phyloP scores from a whole-genome alignment of 2,329 filamentous ascomycete species.

The Cladosporium sp. region DNA sequence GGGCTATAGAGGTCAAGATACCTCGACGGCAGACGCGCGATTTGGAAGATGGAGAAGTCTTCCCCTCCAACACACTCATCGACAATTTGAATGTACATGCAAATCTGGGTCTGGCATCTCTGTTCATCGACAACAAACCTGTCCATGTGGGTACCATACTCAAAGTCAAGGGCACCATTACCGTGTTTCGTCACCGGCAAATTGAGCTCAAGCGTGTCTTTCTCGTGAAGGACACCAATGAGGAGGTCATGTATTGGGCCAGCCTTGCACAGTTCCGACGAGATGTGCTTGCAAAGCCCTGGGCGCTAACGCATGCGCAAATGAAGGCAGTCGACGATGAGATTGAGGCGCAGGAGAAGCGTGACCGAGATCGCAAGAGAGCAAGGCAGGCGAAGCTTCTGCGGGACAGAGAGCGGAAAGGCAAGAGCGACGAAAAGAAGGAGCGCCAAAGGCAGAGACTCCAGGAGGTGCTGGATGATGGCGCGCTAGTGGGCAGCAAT shows the following conservation, averaged over 20 bases:
- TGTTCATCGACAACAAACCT: slow-evolving; percentile 41
- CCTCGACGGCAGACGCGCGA: slow-evolving; percentile 40
- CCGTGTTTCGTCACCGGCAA: slow-evolving; percentile 55
- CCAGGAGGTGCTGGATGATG: slow-evolving; percentile 47
- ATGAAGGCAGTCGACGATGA: slow-evolving; percentile 45
- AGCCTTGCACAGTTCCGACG: slow-evolving; percentile 53
- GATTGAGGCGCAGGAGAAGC: slow-evolving; percentile 40
- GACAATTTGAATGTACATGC: slow-evolving; percentile 44
- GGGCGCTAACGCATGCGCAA: slow-evolving; percentile 52
- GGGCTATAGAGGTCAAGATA: slow-evolving; percentile 58
- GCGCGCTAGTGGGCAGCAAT: slow-evolving; percentile 40
- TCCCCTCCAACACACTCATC: slow-evolving; percentile 38
- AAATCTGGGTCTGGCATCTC: slow-evolving; percentile 45
- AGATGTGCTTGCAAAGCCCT: slow-evolving; percentile 55
- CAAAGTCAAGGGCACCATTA: slow-evolving; percentile 60
- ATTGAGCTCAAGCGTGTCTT: slow-evolving; percentile 57
- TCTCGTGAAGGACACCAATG: slow-evolving; percentile 53
- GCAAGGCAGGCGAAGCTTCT: slow-evolving; percentile 39
- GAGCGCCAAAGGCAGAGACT: slow-evolving; percentile 38
- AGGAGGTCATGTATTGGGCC: slow-evolving; percentile 57
- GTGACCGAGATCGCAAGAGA: slow-evolving; percentile 38
- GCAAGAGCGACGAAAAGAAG: slow-evolving; percentile 42
- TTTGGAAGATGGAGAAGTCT: slow-evolving; percentile 25
- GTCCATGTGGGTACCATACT: slow-evolving; percentile 54
- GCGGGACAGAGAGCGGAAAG: slow-evolving; percentile 40